Percentiles rank a stretch among this genome's conserved stretches.
Conservation (phyloP, 495 filamentous ascomycete genomes). For the Umbilicaria muhlenbergii region DNA sequence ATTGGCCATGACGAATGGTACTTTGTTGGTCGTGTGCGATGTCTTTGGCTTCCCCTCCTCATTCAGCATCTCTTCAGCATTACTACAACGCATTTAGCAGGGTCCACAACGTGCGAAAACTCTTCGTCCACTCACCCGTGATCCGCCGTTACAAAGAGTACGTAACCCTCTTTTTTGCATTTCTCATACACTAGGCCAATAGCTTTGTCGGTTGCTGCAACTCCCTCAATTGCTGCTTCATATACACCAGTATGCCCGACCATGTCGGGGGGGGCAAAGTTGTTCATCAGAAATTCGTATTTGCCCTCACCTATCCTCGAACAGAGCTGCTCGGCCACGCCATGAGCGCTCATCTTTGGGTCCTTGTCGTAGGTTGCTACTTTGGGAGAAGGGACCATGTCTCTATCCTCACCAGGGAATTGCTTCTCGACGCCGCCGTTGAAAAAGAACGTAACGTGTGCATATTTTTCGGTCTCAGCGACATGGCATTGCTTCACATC, state of each 20-base stretch:
- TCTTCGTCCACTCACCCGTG: slow-evolving; percentile 47
- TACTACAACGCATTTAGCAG: slow-evolving; percentile 27
- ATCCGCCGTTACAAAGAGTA: slow-evolving; percentile 88
- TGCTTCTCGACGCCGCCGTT: slow-evolving; percentile 97
- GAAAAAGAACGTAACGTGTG: slow-evolving; percentile 99
- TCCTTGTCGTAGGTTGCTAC: slow-evolving; percentile 95
- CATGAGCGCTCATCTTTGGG: slow-evolving; percentile 89
- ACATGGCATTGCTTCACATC: slow-evolving; percentile 83
- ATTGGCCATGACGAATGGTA: slow-evolving; percentile 96
- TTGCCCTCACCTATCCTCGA: slow-evolving; percentile 66
- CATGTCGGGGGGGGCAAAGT: slow-evolving; percentile 99
- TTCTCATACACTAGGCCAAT: slow-evolving; percentile 83
- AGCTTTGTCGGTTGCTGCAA: slow-evolving; percentile 74
- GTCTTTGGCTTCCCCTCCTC: slow-evolving; percentile 92
- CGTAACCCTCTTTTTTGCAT: slow-evolving; percentile 82
- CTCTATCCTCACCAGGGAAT: slow-evolving; percentile 76
- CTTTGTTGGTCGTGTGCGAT: slow-evolving; percentile 91
- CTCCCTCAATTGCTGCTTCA: slow-evolving; percentile 80
- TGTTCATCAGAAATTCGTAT: slow-evolving; percentile 98
- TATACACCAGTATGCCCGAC: slow-evolving; percentile 98
- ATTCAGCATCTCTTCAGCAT: slow-evolving; percentile 98
- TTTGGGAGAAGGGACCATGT: slow-evolving; percentile 54
- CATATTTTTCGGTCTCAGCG: slow-evolving; percentile 98
- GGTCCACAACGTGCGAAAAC: background rate
- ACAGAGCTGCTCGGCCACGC: slow-evolving; percentile 71